A percentile compares a stretch with the other conserved stretches of the same genome.
Evolutionary conservation across 2,329 filamentous ascomycete genomes (phyloP).

Genomic region (Didymella exigua): DNA sequence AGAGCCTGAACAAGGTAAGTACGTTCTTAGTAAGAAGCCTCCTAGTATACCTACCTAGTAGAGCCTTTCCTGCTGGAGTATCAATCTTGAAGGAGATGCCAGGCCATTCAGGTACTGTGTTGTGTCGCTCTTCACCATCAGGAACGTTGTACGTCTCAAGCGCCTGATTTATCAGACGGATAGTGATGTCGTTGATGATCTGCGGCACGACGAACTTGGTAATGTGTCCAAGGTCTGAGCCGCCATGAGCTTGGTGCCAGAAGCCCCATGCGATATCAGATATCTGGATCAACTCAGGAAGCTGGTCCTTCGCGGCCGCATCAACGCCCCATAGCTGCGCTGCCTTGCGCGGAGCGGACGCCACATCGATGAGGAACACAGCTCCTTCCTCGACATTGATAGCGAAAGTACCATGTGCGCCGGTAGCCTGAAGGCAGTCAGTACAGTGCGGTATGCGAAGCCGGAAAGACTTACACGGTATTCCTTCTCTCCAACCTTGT

Average conservation of each 20-base stretch:
- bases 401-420: conserved; percentile 7
- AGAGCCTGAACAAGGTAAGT: neutral
- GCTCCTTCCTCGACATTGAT: conserved; percentile 16
- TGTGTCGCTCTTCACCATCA: neutral
- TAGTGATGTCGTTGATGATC: conserved; percentile 7
- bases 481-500: conserved; percentile 1
- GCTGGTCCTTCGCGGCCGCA: neutral
- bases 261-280: conserved; percentile 20
- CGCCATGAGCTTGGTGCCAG: conserved; percentile 9
- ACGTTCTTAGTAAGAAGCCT: neutral
- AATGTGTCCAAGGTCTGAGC: conserved; percentile 2
- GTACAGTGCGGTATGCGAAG: neutral
- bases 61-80: neutral
- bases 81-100: conserved; percentile 5
- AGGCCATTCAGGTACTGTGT: conserved; percentile 1
- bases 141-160: neutral
- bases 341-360: neutral
- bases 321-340: neutral
- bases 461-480: neutral
- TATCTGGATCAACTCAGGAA: conserved; percentile 9
- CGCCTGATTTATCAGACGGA: neutral
- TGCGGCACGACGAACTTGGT: conserved; percentile 12
- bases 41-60: neutral
- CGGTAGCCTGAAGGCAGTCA: conserved; percentile 6
- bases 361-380: conserved; percentile 13